Percentiles rank a stretch among this genome's conserved stretches.
phyloP scores from a whole-genome alignment of 2,329 filamentous ascomycete species.

The Trichoderma koningiopsis region DNA sequence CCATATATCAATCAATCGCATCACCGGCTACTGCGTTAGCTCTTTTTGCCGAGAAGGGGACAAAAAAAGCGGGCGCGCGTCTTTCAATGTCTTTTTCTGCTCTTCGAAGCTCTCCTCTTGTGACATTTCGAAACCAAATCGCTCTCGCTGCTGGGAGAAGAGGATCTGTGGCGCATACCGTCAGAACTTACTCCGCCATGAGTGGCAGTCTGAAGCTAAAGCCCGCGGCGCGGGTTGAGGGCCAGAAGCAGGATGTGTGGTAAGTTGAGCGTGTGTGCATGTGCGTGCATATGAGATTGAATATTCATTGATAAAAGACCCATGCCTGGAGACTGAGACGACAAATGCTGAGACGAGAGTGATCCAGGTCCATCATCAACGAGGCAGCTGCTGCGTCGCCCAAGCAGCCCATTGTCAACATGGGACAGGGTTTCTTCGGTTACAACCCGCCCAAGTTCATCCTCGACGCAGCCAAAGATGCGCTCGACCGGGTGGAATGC shows the following conservation, averaged over 20 bases:
- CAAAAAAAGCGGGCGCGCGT: slow-evolving; percentile 10
- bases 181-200: slow-evolving; percentile 40
- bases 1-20: slow-evolving; percentile 10
- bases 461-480: slow-evolving; percentile 85
- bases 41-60: not conserved
- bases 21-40: slow-evolving; percentile 18
- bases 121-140: slow-evolving; percentile 1
- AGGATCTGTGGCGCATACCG: slow-evolving; percentile 1
- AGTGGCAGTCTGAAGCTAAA: slow-evolving; percentile 49
- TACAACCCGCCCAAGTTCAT: slow-evolving; percentile 95
- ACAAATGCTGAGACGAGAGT: not conserved
- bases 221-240: slow-evolving; percentile 53
- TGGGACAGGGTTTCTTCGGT: slow-evolving; percentile 75
- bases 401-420: slow-evolving; percentile 65
- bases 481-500: slow-evolving; percentile 88
- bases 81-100: slow-evolving; percentile 26
- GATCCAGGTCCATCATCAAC: slow-evolving; percentile 63
- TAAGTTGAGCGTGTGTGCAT: slow-evolving; percentile 35
- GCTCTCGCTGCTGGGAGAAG: not conserved
- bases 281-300: not conserved
- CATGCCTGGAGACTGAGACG: not conserved
- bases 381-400: slow-evolving; percentile 65
- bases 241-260: slow-evolving; percentile 57
- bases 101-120: slow-evolving; percentile 5
- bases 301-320: too few species aligned